Conservation (phyloP, 202 grass and related monocot species). For the Bolboschoenoplectus hybrid region DNA sequence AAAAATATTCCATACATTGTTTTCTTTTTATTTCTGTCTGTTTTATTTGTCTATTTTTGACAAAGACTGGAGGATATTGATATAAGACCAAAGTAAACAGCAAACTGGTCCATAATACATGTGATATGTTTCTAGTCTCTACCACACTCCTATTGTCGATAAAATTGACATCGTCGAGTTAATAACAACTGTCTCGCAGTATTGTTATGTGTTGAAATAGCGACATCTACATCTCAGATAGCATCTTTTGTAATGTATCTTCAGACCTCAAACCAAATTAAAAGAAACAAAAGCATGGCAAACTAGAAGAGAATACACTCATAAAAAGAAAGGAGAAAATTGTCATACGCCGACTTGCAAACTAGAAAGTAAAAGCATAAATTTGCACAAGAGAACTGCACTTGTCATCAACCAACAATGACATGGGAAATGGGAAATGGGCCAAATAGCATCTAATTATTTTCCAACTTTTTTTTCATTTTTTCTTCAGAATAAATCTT, state of each 20-base stretch:
- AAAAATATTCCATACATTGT: background rate
- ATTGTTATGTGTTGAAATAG: too few species aligned
- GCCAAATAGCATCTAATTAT: constrained; percentile 9
- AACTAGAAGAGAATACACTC: background rate
- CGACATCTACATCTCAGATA: background rate
- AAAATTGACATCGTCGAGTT: background rate
- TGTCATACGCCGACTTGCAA: background rate
- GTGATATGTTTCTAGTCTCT: background rate
- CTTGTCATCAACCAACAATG: constrained; percentile 8
- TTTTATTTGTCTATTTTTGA: constrained; percentile 12
- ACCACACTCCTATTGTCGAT: background rate
- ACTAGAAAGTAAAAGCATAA: background rate
- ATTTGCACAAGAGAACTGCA: background rate
- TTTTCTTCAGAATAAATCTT: constrained; percentile 28
- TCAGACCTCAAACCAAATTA: background rate
- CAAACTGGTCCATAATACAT: background rate
- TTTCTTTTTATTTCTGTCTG: background rate
- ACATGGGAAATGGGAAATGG: background rate
- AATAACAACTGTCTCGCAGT: background rate
- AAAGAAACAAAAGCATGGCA: background rate
- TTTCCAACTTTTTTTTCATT: constrained; percentile 22
- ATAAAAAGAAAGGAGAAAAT: background rate
- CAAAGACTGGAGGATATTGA: background rate
- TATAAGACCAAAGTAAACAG: background rate
- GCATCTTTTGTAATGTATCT: background rate